Percentiles rank a stretch among this genome's conserved stretches.
phyloP scores from a whole-genome alignment of 148 eudicot genomes.

The Rhododendron simsii region DNA sequence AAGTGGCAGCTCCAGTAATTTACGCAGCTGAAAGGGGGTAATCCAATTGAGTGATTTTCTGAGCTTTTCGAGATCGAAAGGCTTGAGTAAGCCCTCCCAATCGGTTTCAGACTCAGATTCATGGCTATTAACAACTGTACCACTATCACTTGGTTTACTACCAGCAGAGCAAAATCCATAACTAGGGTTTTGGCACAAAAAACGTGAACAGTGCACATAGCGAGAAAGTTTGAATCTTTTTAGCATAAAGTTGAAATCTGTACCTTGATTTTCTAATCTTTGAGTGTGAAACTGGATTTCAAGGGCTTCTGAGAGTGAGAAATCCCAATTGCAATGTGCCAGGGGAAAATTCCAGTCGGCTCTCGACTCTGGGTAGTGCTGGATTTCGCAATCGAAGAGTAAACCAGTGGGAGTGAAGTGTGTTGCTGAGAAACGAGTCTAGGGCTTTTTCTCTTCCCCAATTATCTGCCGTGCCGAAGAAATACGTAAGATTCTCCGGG shows the following conservation, averaged over 20 bases:
- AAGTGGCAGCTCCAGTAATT: constrained; percentile 71
- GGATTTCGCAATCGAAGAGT: neutral
- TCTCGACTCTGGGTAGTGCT: neutral
- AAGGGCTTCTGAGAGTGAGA: neutral
- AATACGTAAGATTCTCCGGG: too few species aligned
- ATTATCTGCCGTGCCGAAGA: neutral
- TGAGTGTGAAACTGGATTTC: neutral
- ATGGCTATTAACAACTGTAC: neutral
- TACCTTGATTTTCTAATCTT: neutral
- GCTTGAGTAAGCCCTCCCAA: constrained; percentile 79
- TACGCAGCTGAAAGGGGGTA: constrained; percentile 66
- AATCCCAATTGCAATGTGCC: neutral
- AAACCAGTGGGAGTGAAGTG: neutral
- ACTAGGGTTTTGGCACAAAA: constrained; percentile 13
- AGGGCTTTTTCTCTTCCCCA: neutral
- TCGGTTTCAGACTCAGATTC: constrained; percentile 45
- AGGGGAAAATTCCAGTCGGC: neutral
- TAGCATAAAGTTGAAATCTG: constrained; percentile 32
- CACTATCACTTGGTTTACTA: constrained; percentile 10
- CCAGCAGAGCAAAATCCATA: constrained; percentile 29
- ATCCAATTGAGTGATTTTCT: constrained; percentile 53
- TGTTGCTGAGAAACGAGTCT: neutral
- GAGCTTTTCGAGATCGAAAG: constrained; percentile 75
- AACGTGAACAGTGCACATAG: constrained; percentile 22
- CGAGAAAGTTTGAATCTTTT: constrained; percentile 26